These are phyloP conservation scores for Pyrenopolyporus hunteri DNA, from an alignment of 495 filamentous ascomycete genomes.

Conservation along the genomic window DNA sequence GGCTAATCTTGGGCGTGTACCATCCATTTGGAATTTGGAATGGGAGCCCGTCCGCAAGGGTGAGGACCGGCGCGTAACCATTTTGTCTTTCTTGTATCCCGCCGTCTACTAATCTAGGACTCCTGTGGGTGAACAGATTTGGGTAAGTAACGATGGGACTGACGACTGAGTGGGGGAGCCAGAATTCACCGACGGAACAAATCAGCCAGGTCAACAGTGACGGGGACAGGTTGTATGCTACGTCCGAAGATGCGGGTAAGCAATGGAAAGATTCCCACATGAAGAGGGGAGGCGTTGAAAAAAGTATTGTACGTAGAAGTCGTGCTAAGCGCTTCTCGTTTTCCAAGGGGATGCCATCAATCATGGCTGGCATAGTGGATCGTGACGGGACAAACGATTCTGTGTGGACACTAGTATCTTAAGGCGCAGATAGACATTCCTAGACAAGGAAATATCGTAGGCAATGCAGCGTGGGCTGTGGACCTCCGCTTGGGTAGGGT, in stretches of 20 bases:
- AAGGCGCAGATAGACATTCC: constrained; percentile 23
- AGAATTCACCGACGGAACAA: constrained; percentile 26
- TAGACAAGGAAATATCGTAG: constrained; percentile 23
- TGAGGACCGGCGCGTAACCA: constrained; percentile 13
- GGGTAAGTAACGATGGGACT: constrained; percentile 29
- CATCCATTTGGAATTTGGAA: constrained; percentile 34
- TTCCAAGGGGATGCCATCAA: constrained; percentile 10
- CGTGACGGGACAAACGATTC: constrained; percentile 17
- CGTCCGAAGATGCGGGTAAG: constrained; percentile 27
- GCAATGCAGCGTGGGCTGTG: constrained; percentile 28
- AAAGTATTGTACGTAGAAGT: constrained; percentile 17
- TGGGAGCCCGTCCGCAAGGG: constrained; percentile 22
- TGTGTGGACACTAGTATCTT: constrained; percentile 22
- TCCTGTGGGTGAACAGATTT: constrained; percentile 26
- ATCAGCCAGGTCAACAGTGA: constrained; percentile 32
- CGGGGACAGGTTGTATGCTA: constrained; percentile 12
- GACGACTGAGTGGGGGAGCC: constrained; percentile 30
- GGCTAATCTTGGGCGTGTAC: constrained; percentile 25
- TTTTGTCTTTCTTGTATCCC: constrained; percentile 3
- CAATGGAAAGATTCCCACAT: constrained; percentile 21
- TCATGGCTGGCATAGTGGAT: constrained; percentile 19
- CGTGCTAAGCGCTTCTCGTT: constrained; percentile 15
- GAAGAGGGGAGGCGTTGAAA: no score
- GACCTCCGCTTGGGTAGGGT: constrained; percentile 18
- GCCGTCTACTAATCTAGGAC: constrained; percentile 13